Evolutionary conservation across 2,329 filamentous ascomycete species (phyloP), one percentile per base, ranked within the genome.

Genomic region (Monosporascus sp.): DNA sequence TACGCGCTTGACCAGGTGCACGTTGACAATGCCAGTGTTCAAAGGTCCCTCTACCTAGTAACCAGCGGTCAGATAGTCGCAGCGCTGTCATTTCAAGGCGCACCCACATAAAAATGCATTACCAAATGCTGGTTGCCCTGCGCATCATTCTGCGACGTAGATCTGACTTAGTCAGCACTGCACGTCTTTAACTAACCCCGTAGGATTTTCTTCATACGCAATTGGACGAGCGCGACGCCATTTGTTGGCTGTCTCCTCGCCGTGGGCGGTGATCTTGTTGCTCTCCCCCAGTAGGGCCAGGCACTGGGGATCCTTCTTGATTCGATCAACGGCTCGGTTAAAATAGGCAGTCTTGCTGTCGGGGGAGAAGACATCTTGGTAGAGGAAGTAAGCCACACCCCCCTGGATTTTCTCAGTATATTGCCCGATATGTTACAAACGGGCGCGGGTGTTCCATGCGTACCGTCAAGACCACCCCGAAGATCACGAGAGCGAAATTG

Each of bases 271-370:
- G 53, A 97, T 93, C 66, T 91, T 81, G 56, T 85, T 85, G 40
- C 79, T 72, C 17, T 90, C 85, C 16, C 91, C 91, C 1, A 97
- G 80, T 7, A 96, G 68, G 53, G 87, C 83, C 27, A 85, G 75
- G 66, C 89, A 95, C 53, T 82, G 78, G 0, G 80, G 69, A 65
- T 95, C 88, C 50, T 80, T 78, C 68, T 87, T 89, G 67, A 97
- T 85, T 56, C 85, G 84, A 65, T 89, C 82, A 48, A 95, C 88
- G 1, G 90, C 89, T 58, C 88, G 86, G 73, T 95, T 96, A 78
- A 96, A 97, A 68, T 94, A 85, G 53, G 85, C 82, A 17, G 88
- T 93, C 71, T 91, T 92, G 75, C 89, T 94, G 66, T 92, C 87
- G 20, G 88, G 81, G 4, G 88, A 88, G 70, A 96, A 90, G 45